These are phyloP conservation scores for Yamadazyma mexicana DNA, from an alignment of 1,139 yeast genomes.

Conservation along the genomic window DNA sequence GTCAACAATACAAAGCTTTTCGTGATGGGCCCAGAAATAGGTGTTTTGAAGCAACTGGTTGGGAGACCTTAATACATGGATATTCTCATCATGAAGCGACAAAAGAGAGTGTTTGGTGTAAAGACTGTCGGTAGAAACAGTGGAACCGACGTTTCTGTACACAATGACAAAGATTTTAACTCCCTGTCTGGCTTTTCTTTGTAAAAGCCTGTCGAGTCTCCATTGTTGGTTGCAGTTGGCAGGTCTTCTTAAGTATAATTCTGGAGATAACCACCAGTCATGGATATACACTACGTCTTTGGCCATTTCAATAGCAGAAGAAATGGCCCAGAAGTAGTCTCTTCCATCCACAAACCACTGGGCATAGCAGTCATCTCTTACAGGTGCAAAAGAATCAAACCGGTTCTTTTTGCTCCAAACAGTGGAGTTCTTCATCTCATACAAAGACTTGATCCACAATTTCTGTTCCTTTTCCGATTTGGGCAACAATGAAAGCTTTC, in stretches of 20 bases:
- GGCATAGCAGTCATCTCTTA: constrained; percentile 79
- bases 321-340: constrained; percentile 95
- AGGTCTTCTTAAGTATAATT: constrained; percentile 87
- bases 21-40: constrained; percentile 99
- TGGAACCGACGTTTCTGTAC: constrained; percentile 92
- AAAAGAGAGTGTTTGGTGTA: constrained; percentile 93
- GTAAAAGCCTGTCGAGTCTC: constrained; percentile 85
- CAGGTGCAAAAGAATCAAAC: constrained; percentile 91
- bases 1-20: constrained; percentile 84
- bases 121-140: constrained; percentile 89
- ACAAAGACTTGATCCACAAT: constrained; percentile 76
- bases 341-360: constrained; percentile 98
- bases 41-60: constrained; percentile 92
- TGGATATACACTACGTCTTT: constrained; percentile 91
- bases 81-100: constrained; percentile 76
- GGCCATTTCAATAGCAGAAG: constrained; percentile 91
- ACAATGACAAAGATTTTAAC: constrained; percentile 90
- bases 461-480: constrained; percentile 69
- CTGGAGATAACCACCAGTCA: constrained; percentile 99
- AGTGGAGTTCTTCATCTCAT: constrained; percentile 65
- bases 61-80: constrained; percentile 91
- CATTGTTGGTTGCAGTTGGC: constrained; percentile 94
- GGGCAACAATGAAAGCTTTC: constrained; percentile 74
- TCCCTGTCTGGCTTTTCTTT: constrained; percentile 90
- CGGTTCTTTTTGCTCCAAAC: constrained; percentile 75